phyloP scores from a whole-genome alignment of 2,329 filamentous ascomycete species.

The Fusarium tanahbumbuense region DNA sequence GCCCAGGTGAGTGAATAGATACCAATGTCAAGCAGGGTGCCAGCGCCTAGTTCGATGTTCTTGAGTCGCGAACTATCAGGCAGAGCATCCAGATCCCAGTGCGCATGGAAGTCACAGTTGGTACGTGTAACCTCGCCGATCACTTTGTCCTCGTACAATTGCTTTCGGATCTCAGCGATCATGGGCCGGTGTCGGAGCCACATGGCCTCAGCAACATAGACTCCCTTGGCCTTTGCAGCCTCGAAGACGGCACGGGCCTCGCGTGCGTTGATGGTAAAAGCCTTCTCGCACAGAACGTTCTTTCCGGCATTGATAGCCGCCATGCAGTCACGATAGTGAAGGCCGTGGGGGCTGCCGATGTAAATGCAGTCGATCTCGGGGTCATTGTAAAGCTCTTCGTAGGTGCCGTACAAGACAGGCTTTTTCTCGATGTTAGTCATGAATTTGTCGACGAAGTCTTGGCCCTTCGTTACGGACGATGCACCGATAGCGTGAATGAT shows the following conservation, averaged over 20 bases:
- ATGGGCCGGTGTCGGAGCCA: slow-evolving; percentile 53
- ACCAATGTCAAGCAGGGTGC: neutral
- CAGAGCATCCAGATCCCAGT: neutral
- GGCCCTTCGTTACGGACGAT: neutral
- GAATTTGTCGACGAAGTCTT: neutral
- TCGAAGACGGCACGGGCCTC: slow-evolving; percentile 39
- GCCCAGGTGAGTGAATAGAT: slow-evolving; percentile 47
- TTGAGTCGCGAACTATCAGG: neutral
- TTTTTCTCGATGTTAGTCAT: neutral
- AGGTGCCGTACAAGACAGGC: slow-evolving; percentile 28
- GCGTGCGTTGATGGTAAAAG: slow-evolving; percentile 50
- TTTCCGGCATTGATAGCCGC: slow-evolving; percentile 51
- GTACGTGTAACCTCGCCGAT: slow-evolving; percentile 47
- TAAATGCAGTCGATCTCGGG: slow-evolving; percentile 52
- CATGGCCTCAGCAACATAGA: slow-evolving; percentile 54
- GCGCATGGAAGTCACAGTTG: neutral
- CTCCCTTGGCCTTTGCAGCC: slow-evolving; percentile 47
- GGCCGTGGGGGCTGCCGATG: slow-evolving; percentile 52
- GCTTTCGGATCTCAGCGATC: slow-evolving; percentile 31
- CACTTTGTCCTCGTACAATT: slow-evolving; percentile 55
- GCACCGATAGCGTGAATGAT: neutral
- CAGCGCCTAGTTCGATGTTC: neutral
- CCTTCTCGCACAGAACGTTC: slow-evolving; percentile 53
- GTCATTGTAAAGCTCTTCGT: slow-evolving; percentile 49
- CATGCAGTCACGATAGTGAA: slow-evolving; percentile 51